Percentiles rank a stretch among this genome's conserved stretches.
These are phyloP conservation scores for Carex sylvatica DNA, from an alignment of 202 grass and related monocot genomes.

Conservation along the genomic window DNA sequence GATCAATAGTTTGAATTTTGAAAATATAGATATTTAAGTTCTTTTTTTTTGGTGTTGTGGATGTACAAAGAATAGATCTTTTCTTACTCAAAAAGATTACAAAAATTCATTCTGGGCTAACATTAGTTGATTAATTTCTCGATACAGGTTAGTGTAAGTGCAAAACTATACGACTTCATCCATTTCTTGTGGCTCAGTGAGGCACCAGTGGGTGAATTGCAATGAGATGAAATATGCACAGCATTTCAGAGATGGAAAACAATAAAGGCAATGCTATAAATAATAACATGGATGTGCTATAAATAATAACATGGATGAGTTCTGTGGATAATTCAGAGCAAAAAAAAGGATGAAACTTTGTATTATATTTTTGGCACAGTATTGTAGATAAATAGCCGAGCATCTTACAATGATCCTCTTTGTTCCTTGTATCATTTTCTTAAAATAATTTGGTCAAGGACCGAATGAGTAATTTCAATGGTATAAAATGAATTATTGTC, in stretches of 20 bases:
- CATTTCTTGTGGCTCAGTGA: constrained; percentile 96
- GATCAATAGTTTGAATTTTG: too few species aligned
- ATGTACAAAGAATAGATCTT: neutral
- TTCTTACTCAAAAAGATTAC: neutral
- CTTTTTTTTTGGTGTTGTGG: neutral
- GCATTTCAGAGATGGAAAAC: neutral
- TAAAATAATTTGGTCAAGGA: too few species aligned
- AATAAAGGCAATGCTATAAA: neutral
- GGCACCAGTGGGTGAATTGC: constrained; percentile 82
- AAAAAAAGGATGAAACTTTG: neutral
- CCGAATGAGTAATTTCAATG: too few species aligned
- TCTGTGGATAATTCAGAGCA: neutral
- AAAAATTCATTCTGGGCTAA: neutral
- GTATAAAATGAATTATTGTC: too few species aligned
- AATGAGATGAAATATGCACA: constrained; percentile 36
- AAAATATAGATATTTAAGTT: too few species aligned
- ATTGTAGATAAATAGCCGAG: too few species aligned
- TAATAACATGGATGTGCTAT: neutral
- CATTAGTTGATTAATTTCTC: neutral
- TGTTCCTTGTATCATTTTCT: too few species aligned
- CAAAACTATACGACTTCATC: constrained; percentile 90
- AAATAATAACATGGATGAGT: neutral
- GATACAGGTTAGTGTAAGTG: constrained; percentile 81
- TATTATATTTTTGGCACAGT: neutral
- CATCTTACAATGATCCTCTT: too few species aligned